Evolutionary conservation across 1,284 basidiomycete species (phyloP), one percentile per base, ranked within the genome.

Genomic region (Calocybe gambosa): DNA sequence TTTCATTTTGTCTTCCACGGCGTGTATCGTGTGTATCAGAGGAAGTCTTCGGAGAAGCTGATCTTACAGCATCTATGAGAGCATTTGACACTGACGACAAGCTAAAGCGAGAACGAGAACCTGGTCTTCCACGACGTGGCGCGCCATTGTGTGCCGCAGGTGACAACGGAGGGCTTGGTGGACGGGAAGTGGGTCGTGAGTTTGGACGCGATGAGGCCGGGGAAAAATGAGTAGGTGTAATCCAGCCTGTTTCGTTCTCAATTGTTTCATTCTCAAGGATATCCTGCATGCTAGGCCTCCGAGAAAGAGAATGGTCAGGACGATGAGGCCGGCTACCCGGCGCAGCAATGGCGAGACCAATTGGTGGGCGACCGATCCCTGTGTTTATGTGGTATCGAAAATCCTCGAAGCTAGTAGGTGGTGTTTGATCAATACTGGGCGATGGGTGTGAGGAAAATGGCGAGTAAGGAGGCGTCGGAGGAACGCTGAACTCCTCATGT

Each of bases 361-460:
- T 52, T 10, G 50, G 50, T 43, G 42, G 50, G 47, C 31, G 31
- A 15, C 31, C 58, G 28, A 68, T 41, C 41, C 55, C 67, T 46
- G 55, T 50, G 31, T 62, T 53, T 7, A 69, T 53, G 6, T 64
- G 61, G 42, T 65, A 68, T 21, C 71, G 58, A 33, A 68, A 64
- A 31, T 72, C 72, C 49, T 74, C 74, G 1, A 74, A 58, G 2
- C 62, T 66, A 40, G 67, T 68, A 54, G 38, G 45, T 50, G 33
- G 31, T 25, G 18, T 37, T 20, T 33, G 40, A 26, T 42, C 48
- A 16, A 43, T 34, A 10, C 47, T 29, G 16, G 58, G 52, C n/a
- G 49, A 45, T 16, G 52, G 44, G 13, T 54, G 50, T 9, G 34
- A 46, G 15, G 55, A 52, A 29, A 47, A 43, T 10, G 61, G 57